A percentile compares a stretch with the other conserved stretches of the same genome.
These are phyloP conservation scores for Trichoderma endophyticum DNA, from an alignment of 2,329 filamentous ascomycete genomes.

Conservation along the genomic window DNA sequence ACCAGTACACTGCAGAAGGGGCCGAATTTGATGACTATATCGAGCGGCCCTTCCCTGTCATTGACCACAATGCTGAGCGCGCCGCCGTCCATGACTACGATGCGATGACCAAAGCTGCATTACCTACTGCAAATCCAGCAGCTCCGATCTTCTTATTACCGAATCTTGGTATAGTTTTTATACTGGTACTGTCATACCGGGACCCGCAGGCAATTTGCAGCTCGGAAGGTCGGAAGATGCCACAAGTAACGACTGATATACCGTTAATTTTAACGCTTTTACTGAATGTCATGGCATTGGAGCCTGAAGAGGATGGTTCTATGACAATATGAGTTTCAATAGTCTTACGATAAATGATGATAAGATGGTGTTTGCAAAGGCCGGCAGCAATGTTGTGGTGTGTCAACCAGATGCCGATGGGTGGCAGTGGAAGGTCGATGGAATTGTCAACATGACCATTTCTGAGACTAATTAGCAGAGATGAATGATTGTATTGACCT, in stretches of 20 bases:
- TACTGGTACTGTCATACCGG: slow-evolving; percentile 23
- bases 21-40: background rate
- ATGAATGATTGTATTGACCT: background rate
- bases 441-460: slow-evolving; percentile 13
- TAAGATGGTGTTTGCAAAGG: slow-evolving; percentile 22
- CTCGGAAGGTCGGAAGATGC: slow-evolving; percentile 23
- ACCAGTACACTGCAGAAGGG: background rate
- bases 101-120: background rate
- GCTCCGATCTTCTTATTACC: slow-evolving; percentile 3
- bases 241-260: slow-evolving; percentile 18
- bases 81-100: background rate
- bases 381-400: slow-evolving; percentile 20
- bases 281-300: slow-evolving; percentile 14
- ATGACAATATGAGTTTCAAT: slow-evolving; percentile 8
- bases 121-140: background rate
- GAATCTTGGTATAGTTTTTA: slow-evolving; percentile 20
- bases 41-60: background rate
- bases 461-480: background rate
- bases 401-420: slow-evolving; percentile 18
- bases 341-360: slow-evolving; percentile 22
- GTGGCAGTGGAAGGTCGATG: slow-evolving; percentile 17
- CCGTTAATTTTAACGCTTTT: slow-evolving; percentile 19
- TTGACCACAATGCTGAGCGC: background rate
- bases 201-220: slow-evolving; percentile 19
- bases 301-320: slow-evolving; percentile 18